A percentile compares a stretch with the other conserved stretches of the same genome.
Evolutionary conservation across 1,284 basidiomycete genomes (phyloP).

Genomic region (Rhodotorula sp.): DNA sequence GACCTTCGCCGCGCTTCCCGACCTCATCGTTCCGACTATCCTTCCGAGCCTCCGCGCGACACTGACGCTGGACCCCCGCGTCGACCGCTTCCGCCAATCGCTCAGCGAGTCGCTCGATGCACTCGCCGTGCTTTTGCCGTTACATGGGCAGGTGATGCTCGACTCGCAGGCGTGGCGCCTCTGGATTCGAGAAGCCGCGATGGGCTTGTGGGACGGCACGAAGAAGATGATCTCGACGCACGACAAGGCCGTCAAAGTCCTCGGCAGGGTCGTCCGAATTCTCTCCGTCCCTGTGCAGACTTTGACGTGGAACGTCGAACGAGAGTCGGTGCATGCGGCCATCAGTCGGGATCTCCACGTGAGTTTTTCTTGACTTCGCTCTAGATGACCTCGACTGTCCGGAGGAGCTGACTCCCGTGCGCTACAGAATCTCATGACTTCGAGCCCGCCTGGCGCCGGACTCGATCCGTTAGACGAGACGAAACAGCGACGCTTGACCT

Average conservation of each 20-base stretch:
- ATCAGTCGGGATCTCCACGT: conserved; percentile 15
- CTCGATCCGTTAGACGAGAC: background rate
- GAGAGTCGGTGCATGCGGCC: background rate
- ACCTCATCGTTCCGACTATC: conserved; percentile 5
- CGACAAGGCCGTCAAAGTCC: conserved; percentile 12
- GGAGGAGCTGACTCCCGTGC: background rate
- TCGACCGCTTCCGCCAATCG: conserved; percentile 25
- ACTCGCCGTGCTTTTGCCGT: conserved; percentile 7
- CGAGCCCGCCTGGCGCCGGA: background rate
- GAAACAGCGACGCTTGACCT: background rate
- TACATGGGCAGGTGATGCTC: conserved; percentile 6
- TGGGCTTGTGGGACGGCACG: conserved; percentile 32
- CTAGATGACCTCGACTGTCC: too few relatives aligned
- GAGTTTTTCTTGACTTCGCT: background rate
- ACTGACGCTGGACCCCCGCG: conserved; percentile 14
- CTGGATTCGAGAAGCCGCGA: conserved; percentile 17
- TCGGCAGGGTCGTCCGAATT: conserved; percentile 10
- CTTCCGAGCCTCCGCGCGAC: conserved; percentile 3
- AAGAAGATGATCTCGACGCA: conserved; percentile 23
- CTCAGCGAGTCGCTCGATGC: conserved; percentile 23
- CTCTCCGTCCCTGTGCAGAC: conserved; percentile 3
- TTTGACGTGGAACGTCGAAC: conserved; percentile 1
- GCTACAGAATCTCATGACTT: background rate
- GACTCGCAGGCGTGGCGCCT: background rate
- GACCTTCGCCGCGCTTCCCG: background rate